Conservation (phyloP, 352 stramenopile species). For the Globisporangium barbulae region DNA sequence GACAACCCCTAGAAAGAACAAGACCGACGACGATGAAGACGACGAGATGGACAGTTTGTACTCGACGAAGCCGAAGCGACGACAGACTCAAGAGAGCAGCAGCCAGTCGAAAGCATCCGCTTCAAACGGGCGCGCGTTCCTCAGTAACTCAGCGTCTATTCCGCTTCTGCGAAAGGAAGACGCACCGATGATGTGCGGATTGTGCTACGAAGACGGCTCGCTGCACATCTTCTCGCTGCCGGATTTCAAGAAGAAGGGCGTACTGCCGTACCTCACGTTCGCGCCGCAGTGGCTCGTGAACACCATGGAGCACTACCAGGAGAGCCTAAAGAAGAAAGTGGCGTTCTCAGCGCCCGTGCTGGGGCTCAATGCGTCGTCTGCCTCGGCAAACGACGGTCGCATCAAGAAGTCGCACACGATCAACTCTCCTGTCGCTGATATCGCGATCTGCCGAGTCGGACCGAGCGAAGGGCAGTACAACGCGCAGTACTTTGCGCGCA, state of each 20-base stretch:
- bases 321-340: constrained; percentile 52
- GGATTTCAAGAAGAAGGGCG: constrained; percentile 75
- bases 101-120: constrained; percentile 30
- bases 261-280: constrained; percentile 84
- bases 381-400: constrained; percentile 65
- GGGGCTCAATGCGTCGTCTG: constrained; percentile 66
- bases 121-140: not conserved
- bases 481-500: constrained; percentile 65
- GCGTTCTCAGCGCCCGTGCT: constrained; percentile 55
- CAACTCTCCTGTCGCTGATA: constrained; percentile 81
- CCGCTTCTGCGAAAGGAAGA: constrained; percentile 45
- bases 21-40: constrained; percentile 41
- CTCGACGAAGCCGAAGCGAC: constrained; percentile 35
- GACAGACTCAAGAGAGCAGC: constrained; percentile 12
- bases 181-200: constrained; percentile 76
- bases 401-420: constrained; percentile 82
- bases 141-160: constrained; percentile 30
- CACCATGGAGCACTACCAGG: constrained; percentile 62
- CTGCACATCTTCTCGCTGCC: constrained; percentile 81
- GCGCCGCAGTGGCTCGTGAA: constrained; percentile 76
- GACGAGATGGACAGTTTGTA: constrained; percentile 78
- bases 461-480: constrained; percentile 73
- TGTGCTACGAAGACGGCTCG: constrained; percentile 81
- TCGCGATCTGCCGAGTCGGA: constrained; percentile 76
- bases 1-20: constrained; percentile 19